Evolutionary conservation across 2,329 filamentous ascomycete genomes (phyloP), one percentile per base, ranked within the genome.

Genomic region (Berkeleyomyces rouxiae): DNA sequence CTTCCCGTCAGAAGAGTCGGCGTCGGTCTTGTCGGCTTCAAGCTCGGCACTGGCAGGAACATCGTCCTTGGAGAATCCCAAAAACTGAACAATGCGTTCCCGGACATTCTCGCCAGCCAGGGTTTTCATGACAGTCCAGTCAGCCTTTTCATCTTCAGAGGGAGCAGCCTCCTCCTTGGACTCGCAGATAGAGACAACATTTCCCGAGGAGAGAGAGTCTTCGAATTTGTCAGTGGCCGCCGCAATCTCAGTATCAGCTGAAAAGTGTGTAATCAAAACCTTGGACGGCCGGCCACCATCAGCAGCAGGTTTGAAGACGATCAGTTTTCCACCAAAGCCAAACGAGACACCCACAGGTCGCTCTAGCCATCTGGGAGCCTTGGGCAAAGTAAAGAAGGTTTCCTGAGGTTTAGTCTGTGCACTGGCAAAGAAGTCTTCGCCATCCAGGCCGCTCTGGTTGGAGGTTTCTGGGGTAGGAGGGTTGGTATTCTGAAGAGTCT

Each of bases 341-440:
- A 99, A 99, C 0, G 90, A 88, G 13, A 86, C 92, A 69, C 90
- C 89, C 49, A 86, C 82, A 1, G 92, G 91, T 62, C 87, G 82
- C 73, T 95, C 85, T 49, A 93, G 80, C 93, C 93, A 99, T 68
- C 85, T 91, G 0, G 93, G 95, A 1, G 93, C 86, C 70, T 90
- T 90, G 58, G 80, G 78, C 53, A 99, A 78, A 2, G 90, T 89
- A 77, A 97, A 99, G 2, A 88, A 90, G 36, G 88, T 88, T 31
- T 86, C 88, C 72, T 96, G 91, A 2, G 92, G 90, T 70, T 96
- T 90, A 5, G 86, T 88, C 72, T 96, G 91, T 9, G 91, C 92
- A 72, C 90, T 91, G 11, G 88, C 87, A 70, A 99, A 99, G 78
- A 99, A 99, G 70, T 97, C 93, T 70, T 96, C 93, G 58, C 88